phyloP scores from a whole-genome alignment of 2,329 filamentous ascomycete genomes.

The Chrysosporium queenslandicum region DNA sequence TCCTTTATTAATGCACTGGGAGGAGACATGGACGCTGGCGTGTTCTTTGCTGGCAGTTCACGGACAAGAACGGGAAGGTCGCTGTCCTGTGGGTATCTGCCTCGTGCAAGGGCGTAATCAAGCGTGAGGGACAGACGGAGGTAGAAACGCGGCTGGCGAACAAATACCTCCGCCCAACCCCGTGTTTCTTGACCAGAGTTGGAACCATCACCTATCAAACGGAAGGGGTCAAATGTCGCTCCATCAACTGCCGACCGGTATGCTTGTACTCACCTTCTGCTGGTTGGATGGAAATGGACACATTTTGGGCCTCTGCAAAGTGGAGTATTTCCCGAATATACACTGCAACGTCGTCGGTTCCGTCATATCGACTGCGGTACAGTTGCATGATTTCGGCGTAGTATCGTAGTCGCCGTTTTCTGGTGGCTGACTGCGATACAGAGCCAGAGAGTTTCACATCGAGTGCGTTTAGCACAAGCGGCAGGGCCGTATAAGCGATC shows the following conservation, averaged over 20 bases:
- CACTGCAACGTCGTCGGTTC: slow-evolving; percentile 35
- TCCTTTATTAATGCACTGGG: background rate
- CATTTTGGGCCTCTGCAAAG: slow-evolving; percentile 9
- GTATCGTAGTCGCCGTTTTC: slow-evolving; percentile 39
- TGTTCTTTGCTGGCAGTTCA: slow-evolving; percentile 5
- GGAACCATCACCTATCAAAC: background rate
- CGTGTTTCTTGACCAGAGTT: slow-evolving; percentile 2
- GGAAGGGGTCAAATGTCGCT: background rate
- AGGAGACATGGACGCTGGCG: background rate
- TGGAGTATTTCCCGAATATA: slow-evolving; percentile 13
- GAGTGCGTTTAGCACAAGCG: slow-evolving; percentile 31
- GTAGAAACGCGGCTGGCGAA: slow-evolving; percentile 13
- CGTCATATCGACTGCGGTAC: slow-evolving; percentile 40
- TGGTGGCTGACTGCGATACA: slow-evolving; percentile 31
- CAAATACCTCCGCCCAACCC: slow-evolving; percentile 15
- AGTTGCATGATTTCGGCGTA: slow-evolving; percentile 41
- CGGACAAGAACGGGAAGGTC: slow-evolving; percentile 14
- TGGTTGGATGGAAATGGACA: background rate
- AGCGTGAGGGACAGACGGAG: slow-evolving; percentile 14
- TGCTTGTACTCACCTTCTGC: background rate
- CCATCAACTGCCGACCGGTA: background rate
- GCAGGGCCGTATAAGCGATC: slow-evolving; percentile 31
- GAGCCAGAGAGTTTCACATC: slow-evolving; percentile 33
- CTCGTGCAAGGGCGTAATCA: slow-evolving; percentile 13
- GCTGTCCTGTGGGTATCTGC: slow-evolving; percentile 12